A percentile compares a stretch with the other conserved stretches of the same genome.
These are phyloP conservation scores for Chaetomiaceae sp. DNA, from an alignment of 2,329 filamentous ascomycete genomes.

Conservation along the genomic window DNA sequence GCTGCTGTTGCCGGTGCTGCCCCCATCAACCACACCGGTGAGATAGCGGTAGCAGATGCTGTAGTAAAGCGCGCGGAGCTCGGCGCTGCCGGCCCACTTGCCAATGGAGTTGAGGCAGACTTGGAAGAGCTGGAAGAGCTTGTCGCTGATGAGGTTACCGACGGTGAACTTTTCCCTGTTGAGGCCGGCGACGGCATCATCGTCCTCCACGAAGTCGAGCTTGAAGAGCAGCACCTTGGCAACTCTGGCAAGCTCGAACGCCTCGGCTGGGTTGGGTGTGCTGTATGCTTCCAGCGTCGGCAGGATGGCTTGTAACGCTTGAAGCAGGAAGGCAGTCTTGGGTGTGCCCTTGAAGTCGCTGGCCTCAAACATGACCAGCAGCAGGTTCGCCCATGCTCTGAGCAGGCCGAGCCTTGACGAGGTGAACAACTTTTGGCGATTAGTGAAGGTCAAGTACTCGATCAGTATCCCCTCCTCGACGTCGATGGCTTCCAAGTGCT, in stretches of 20 bases:
- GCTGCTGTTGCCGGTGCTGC: conserved; percentile 2
- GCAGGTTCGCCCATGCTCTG: conserved; percentile 75
- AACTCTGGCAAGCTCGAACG: conserved; percentile 70
- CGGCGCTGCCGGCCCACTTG: conserved; percentile 62
- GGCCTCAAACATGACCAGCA: conserved; percentile 75
- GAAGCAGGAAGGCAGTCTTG: conserved; percentile 73
- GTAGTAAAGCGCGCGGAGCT: conserved; percentile 80
- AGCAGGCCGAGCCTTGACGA: conserved; percentile 61
- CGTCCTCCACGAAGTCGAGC: conserved; percentile 50
- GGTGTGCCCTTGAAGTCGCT: conserved; percentile 70
- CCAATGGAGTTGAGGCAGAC: conserved; percentile 74
- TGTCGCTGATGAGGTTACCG: conserved; percentile 64
- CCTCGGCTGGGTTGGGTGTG: conserved; percentile 60
- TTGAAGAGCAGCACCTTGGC: conserved; percentile 66
- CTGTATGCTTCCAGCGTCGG: conserved; percentile 79
- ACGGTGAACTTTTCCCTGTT: conserved; percentile 35
- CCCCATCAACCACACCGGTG: conserved; percentile 55
- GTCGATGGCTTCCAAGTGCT: conserved; percentile 46
- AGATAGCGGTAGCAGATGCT: conserved; percentile 86
- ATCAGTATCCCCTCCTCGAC: conserved; percentile 55
- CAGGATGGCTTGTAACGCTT: conserved; percentile 78
- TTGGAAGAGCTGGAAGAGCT: conserved; percentile 87
- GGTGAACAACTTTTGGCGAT: conserved; percentile 54
- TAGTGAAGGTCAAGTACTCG: conserved; percentile 56
- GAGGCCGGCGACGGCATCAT: conserved; percentile 27